These are phyloP conservation scores for Lactarius pseudohatsudake DNA, from an alignment of 768 basidiomycete species.

Conservation along the genomic window DNA sequence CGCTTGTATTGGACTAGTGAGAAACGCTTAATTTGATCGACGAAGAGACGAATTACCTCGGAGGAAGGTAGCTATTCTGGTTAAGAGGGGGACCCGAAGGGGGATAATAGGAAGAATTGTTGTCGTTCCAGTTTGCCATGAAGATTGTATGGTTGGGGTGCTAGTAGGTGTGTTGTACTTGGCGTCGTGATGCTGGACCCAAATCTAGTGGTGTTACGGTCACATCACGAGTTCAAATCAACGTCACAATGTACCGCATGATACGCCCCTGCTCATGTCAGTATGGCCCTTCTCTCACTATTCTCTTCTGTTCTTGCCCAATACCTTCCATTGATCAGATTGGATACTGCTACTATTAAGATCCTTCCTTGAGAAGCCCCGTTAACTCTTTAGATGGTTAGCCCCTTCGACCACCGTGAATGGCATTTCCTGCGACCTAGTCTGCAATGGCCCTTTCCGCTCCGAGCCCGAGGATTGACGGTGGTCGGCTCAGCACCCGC, in stretches of 20 bases:
- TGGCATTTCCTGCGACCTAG: not conserved
- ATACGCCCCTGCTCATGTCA: not conserved
- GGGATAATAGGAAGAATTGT: slow-evolving; percentile 14
- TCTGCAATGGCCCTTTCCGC: not conserved
- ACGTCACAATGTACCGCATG: not conserved
- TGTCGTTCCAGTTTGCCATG: slow-evolving; percentile 19
- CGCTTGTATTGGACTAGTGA: not conserved
- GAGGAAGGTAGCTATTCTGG: not conserved
- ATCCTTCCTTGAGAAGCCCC: too few relatives aligned
- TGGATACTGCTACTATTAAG: not conserved
- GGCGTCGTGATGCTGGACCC: not conserved
- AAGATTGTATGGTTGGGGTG: slow-evolving; percentile 6
- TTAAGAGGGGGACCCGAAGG: slow-evolving; percentile 21
- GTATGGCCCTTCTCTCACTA: too few relatives aligned
- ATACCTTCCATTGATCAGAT: not conserved
- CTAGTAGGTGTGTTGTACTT: not conserved
- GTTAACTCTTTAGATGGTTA: not conserved
- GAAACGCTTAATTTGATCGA: not conserved
- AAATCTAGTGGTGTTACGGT: not conserved
- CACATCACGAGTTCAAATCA: not conserved
- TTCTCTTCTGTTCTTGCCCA: not conserved
- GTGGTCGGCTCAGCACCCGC: not conserved
- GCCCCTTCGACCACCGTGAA: not conserved
- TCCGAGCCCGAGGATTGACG: not conserved
- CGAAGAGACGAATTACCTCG: slow-evolving; percentile 15